A percentile compares a stretch with the other conserved stretches of the same genome.
These are phyloP conservation scores for Alternaria infectoria DNA, from an alignment of 2,329 filamentous ascomycete genomes.

Conservation along the genomic window DNA sequence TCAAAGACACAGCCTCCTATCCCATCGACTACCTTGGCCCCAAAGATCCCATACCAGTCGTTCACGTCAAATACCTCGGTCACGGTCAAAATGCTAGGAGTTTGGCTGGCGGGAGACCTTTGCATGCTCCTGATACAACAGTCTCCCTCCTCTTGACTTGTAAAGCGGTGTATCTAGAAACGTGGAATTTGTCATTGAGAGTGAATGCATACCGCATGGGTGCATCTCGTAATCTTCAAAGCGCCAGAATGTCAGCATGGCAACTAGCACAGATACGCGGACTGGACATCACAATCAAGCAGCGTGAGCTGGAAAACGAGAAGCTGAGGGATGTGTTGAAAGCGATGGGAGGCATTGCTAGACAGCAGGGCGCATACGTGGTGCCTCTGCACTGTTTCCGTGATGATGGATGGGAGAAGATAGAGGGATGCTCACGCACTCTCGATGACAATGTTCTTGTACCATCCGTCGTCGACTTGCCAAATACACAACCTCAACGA, in stretches of 20 bases:
- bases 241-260: conserved; percentile 11
- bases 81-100: not conserved
- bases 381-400: not conserved
- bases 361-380: conserved; percentile 14
- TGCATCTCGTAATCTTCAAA: not conserved
- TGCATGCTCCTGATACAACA: conserved; percentile 11
- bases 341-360: conserved; percentile 6
- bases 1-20: conserved; percentile 11
- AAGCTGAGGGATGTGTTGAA: not conserved
- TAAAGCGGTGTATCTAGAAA: conserved; percentile 29
- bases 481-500: not conserved
- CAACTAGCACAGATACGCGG: conserved; percentile 21
- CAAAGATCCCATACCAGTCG: not conserved
- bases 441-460: not conserved
- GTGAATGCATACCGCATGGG: conserved; percentile 15
- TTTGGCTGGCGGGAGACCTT: not conserved
- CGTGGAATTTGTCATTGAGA: conserved; percentile 17
- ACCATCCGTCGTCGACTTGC: not conserved
- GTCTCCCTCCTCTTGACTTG: conserved; percentile 23
- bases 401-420: not conserved
- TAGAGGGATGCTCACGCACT: not conserved
- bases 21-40: not conserved
- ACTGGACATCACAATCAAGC: conserved; percentile 25
- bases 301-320: conserved; percentile 7
- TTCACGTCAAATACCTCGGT: not conserved